Percentiles rank a stretch among this genome's conserved stretches.
phyloP scores from a whole-genome alignment of 352 stramenopile species.

The Halophytophthora polymorphica region DNA sequence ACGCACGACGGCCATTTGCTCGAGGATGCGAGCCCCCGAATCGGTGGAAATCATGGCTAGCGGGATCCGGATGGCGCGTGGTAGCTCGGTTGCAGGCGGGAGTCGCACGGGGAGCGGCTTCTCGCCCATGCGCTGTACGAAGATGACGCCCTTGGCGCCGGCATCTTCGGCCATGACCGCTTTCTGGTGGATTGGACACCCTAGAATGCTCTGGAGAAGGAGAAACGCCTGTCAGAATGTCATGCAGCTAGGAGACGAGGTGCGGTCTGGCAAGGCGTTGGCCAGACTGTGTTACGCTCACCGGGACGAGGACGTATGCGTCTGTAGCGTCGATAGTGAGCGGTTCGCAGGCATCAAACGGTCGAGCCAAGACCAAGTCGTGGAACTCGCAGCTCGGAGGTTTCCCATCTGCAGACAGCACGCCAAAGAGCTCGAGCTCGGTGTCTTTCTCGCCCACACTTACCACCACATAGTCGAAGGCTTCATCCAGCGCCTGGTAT shows the following conservation, averaged over 20 bases:
- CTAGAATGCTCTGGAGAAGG: constrained; percentile 28
- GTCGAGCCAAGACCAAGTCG: constrained; percentile 47
- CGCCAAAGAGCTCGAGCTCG: constrained; percentile 47
- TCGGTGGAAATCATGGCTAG: constrained; percentile 70
- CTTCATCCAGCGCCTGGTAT: constrained; percentile 10
- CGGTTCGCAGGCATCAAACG: constrained; percentile 50
- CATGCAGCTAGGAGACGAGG: neutral
- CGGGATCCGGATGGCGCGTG: constrained; percentile 41
- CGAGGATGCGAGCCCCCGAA: constrained; percentile 45
- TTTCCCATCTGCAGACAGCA: constrained; percentile 54
- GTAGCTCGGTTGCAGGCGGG: constrained; percentile 27
- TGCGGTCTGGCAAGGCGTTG: neutral
- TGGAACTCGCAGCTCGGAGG: constrained; percentile 55
- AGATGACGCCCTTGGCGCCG: constrained; percentile 56
- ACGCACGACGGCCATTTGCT: constrained; percentile 30
- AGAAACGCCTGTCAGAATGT: neutral
- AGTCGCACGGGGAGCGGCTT: constrained; percentile 59
- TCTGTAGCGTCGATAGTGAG: constrained; percentile 40
- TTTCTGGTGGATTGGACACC: constrained; percentile 68
- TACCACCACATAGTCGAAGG: constrained; percentile 56
- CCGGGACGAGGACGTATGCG: constrained; percentile 60
- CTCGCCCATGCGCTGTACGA: constrained; percentile 49
- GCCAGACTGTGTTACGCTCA: constrained; percentile 14
- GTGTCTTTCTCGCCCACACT: constrained; percentile 38
- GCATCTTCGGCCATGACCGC: constrained; percentile 51